Evolutionary conservation across 208 protist genomes (phyloP), one percentile per base, ranked within the genome.

Genomic region (Blastocrithidia nonstop): DNA sequence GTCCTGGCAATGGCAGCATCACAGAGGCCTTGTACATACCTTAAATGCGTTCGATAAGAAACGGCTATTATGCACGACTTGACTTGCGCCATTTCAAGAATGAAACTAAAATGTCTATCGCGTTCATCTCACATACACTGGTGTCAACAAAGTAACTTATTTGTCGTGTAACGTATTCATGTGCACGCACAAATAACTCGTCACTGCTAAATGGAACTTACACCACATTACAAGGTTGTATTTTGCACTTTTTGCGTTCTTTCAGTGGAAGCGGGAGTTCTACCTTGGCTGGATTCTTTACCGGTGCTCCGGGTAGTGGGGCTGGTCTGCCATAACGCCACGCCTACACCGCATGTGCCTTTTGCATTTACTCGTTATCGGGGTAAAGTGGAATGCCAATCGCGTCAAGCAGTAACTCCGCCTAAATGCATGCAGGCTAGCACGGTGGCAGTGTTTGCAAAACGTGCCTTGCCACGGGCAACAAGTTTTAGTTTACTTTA

Each of bases 391-490:
- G 21, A 8, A 86, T 65, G 35, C 38, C 38, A 26, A 82, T 48
- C 13, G 64, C 58, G 57, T 93, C 84, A 2, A 93, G 47, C 2
- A 86, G 41, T n/a, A 93, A 65, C 43, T 93, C 84, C 0, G 79
- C 79, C 45, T 93, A 80, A n/a, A 86, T 45, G 0, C 84, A 93
- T 93, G 57, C 68, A 75, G 15, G 79, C 79, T 0, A 93, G 66
- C 50, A 56, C 48, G 19, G 86, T 60, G 11, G 84, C 69, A 3
- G 49, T 49, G 21, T 76, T 57, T 16, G 59, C 53, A 13, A 45
- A 57, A 15, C 49, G 52, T 4, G 79, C 84, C 35, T 86, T 93
- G 28, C 84, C 84, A 25, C 66, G 39, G 16, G 79, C 84, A 16
- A 67, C 49, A 5, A 86, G 44, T 0, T n/a, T n/a, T n/a, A n/a